A percentile compares a stretch with the other conserved stretches of the same genome.
These are phyloP conservation scores for Candida pini DNA, from an alignment of 805 yeast genomes.

Conservation along the genomic window DNA sequence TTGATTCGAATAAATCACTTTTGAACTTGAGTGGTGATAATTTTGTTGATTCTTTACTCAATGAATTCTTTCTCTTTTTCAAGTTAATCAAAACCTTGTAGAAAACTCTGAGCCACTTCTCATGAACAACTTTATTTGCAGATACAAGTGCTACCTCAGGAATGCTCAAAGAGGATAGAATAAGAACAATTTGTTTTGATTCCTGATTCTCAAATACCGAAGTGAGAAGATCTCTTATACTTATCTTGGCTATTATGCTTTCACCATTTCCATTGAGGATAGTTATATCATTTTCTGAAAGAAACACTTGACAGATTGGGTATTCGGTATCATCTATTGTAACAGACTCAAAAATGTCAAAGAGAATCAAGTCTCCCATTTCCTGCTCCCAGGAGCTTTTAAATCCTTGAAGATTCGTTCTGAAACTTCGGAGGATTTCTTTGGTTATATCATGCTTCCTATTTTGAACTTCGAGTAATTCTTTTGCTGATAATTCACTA, in stretches of 20 bases:
- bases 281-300: conserved; percentile 21
- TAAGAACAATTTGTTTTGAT: conserved; percentile 15
- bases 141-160: conserved; percentile 20
- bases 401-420: conserved; percentile 7
- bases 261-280: conserved; percentile 15
- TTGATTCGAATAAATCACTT: neutral
- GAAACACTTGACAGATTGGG: conserved; percentile 11
- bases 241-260: conserved; percentile 13
- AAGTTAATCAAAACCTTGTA: conserved; percentile 14
- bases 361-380: conserved; percentile 20
- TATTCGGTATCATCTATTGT: conserved; percentile 2
- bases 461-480: conserved; percentile 10
- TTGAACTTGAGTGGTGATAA: neutral
- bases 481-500: conserved; percentile 12
- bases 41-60: neutral
- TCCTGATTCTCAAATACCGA: conserved; percentile 17
- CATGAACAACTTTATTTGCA: conserved; percentile 18
- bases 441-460: conserved; percentile 20
- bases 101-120: conserved; percentile 25
- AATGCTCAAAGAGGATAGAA: conserved; percentile 18
- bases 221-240: conserved; percentile 17
- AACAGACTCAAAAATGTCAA: conserved; percentile 19
- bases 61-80: conserved; percentile 1
- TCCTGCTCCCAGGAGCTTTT: too few species aligned
- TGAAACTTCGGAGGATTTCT: conserved; percentile 15